Percentiles rank a stretch among this genome's conserved stretches.
Evolutionary conservation across 306 rosid genomes (phyloP).

Genomic region (Citrullus amarus): DNA sequence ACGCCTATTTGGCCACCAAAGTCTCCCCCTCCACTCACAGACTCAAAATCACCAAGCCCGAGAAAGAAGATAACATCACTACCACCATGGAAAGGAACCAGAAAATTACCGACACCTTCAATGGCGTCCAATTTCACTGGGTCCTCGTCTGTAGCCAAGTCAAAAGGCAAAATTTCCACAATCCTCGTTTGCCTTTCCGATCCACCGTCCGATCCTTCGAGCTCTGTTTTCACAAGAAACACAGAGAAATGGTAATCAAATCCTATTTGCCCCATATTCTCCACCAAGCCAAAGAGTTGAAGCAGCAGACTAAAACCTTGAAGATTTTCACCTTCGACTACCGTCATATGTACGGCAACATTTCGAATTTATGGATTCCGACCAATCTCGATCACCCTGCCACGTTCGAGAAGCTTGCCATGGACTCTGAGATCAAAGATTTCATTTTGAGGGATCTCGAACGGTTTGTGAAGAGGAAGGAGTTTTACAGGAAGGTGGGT

Average conservation of each 20-base stretch:
- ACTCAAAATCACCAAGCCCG: slow-evolving; percentile 35
- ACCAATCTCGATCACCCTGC: slow-evolving; percentile 52
- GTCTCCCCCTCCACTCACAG: slow-evolving; percentile 35
- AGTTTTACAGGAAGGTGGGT: slow-evolving; percentile 48
- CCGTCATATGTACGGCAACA: slow-evolving; percentile 16
- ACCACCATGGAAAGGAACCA: slow-evolving; percentile 39
- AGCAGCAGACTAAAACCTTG: slow-evolving; percentile 35
- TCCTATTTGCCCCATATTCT: slow-evolving; percentile 44
- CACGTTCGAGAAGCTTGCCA: slow-evolving; percentile 54
- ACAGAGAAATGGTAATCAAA: slow-evolving; percentile 29
- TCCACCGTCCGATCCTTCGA: slow-evolving; percentile 34
- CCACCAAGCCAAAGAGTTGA: slow-evolving; percentile 22
- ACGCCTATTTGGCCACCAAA: slow-evolving; percentile 35
- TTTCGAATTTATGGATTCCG: slow-evolving; percentile 29
- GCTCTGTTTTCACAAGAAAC: slow-evolving; percentile 46
- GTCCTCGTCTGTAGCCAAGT: slow-evolving; percentile 18
- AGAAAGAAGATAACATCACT: slow-evolving; percentile 20
- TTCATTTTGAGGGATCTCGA: slow-evolving; percentile 38
- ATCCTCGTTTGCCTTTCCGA: slow-evolving; percentile 14
- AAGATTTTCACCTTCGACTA: slow-evolving; percentile 38
- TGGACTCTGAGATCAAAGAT: slow-evolving; percentile 30
- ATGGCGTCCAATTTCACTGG: slow-evolving; percentile 46
- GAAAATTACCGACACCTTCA: slow-evolving; percentile 26
- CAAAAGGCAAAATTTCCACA: slow-evolving; percentile 6
- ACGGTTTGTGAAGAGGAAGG: slow-evolving; percentile 47